Conservation (phyloP, 2,329 filamentous ascomycete genomes). For the Coniochaeta sp. region DNA sequence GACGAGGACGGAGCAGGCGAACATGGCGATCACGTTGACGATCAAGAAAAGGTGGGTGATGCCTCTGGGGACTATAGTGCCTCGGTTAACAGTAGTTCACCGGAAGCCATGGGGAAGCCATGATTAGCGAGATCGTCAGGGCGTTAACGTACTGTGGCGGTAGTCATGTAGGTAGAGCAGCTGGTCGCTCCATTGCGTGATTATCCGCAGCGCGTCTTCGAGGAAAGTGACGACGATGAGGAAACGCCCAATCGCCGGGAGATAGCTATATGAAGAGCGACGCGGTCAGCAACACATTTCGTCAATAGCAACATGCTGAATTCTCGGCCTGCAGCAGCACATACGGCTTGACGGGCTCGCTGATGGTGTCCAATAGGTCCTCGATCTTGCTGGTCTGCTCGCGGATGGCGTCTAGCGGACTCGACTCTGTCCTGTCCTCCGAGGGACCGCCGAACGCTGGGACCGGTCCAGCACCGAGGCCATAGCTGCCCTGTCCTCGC, state of each 20-base stretch:
- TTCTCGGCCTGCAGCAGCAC: conserved; percentile 28
- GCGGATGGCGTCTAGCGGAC: conserved; percentile 79
- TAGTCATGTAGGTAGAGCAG: conserved; percentile 89
- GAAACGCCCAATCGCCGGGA: conserved; percentile 93
- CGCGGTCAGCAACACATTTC: conserved; percentile 17
- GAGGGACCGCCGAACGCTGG: conserved; percentile 55
- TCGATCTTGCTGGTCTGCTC: conserved; percentile 98
- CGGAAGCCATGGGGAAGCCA: neutral
- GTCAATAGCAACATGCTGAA: neutral
- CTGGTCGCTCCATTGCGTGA: conserved; percentile 97
- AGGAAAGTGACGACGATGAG: conserved; percentile 97
- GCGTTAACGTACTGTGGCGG: conserved; percentile 77
- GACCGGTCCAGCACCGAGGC: conserved; percentile 63
- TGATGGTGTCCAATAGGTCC: conserved; percentile 78
- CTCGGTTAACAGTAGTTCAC: conserved; percentile 4
- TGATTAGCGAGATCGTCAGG: neutral
- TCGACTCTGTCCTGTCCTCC: conserved; percentile 61
- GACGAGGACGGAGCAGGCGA: conserved; percentile 72
- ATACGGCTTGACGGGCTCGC: conserved; percentile 92
- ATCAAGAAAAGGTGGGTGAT: conserved; percentile 91
- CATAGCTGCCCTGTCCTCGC: conserved; percentile 71
- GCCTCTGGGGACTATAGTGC: conserved; percentile 65
- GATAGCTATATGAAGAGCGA: conserved; percentile 60
- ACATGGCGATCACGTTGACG: conserved; percentile 84
- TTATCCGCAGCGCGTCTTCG: conserved; percentile 90